A percentile compares a stretch with the other conserved stretches of the same genome.
These are phyloP conservation scores for Exophiala dermatitidis DNA, from an alignment of 2,329 filamentous ascomycete genomes.

Conservation along the genomic window DNA sequence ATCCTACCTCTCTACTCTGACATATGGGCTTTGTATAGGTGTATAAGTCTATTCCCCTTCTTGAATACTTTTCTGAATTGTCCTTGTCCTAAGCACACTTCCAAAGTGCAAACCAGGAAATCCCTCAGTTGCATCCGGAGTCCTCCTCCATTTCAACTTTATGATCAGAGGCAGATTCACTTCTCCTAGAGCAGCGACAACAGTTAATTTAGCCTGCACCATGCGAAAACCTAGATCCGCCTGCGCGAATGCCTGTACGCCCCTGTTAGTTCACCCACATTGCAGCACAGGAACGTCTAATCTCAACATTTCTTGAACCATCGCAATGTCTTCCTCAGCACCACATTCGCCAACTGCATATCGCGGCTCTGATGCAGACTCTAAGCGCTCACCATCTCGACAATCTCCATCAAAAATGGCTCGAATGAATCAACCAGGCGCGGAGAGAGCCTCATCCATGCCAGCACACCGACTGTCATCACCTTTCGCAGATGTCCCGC, in stretches of 20 bases:
- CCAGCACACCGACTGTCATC: slow-evolving; percentile 17
- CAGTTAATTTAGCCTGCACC: neutral
- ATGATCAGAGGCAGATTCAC: neutral
- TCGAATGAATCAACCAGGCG: slow-evolving; percentile 12
- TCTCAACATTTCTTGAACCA: neutral
- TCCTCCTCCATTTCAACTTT: neutral
- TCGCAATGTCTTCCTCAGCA: slow-evolving; percentile 17
- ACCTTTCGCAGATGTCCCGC: slow-evolving; percentile 10
- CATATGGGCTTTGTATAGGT: too few species aligned
- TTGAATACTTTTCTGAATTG: too few species aligned
- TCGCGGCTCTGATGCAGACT: slow-evolving; percentile 11
- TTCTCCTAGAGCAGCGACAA: neutral
- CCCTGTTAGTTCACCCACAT: neutral
- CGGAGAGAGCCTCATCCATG: slow-evolving; percentile 16
- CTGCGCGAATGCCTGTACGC: neutral
- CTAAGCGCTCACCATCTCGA: slow-evolving; percentile 8
- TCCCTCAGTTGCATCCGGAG: neutral
- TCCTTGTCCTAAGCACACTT: too few species aligned
- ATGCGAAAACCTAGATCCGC: neutral
- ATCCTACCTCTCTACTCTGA: too few species aligned
- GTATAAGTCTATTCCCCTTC: too few species aligned
- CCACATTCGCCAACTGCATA: slow-evolving; percentile 13
- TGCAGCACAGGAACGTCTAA: too few species aligned
- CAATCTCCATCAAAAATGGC: slow-evolving; percentile 17
- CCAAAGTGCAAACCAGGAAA: neutral